A percentile compares a stretch with the other conserved stretches of the same genome.
Evolutionary conservation across 164 flowering plant species (phyloP).

Genomic region (Sedum album): DNA sequence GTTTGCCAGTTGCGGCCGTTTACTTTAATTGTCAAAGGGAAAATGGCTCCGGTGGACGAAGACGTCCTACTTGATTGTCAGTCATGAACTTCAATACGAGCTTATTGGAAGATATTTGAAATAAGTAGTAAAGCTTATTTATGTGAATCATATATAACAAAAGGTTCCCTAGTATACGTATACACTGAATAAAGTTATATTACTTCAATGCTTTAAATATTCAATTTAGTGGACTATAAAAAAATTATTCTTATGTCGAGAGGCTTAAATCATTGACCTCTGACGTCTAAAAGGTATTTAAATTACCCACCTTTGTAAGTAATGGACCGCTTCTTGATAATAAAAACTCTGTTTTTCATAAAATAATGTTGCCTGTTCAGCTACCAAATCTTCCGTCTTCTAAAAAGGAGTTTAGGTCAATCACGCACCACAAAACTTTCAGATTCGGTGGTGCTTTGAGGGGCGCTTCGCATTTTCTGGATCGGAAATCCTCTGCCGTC

Average conservation of each 20-base stretch:
- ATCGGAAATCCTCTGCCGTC: neutral
- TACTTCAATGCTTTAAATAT: too few relatives aligned
- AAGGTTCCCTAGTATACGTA: too few relatives aligned
- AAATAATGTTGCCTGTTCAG: neutral
- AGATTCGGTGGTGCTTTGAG: neutral
- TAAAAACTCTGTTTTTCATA: too few relatives aligned
- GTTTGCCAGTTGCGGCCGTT: neutral
- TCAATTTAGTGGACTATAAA: too few relatives aligned
- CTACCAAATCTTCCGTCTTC: neutral
- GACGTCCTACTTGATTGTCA: neutral
- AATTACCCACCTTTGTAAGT: too few relatives aligned
- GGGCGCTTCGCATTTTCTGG: neutral
- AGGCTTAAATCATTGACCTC: too few relatives aligned
- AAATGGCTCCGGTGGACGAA: neutral
- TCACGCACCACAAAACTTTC: neutral
- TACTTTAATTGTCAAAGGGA: constrained; percentile 6
- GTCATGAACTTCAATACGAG: too few relatives aligned
- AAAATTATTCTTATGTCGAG: too few relatives aligned
- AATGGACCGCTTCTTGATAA: too few relatives aligned
- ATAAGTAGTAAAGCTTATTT: neutral
- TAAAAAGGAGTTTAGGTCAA: neutral
- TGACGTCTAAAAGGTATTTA: too few relatives aligned
- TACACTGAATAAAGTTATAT: too few relatives aligned
- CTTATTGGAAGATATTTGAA: neutral
- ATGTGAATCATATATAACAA: too few relatives aligned